Base-by-base conservation (phyloP, 495 filamentous ascomycete genomes). In the Sordaria brevicollis region DNA sequence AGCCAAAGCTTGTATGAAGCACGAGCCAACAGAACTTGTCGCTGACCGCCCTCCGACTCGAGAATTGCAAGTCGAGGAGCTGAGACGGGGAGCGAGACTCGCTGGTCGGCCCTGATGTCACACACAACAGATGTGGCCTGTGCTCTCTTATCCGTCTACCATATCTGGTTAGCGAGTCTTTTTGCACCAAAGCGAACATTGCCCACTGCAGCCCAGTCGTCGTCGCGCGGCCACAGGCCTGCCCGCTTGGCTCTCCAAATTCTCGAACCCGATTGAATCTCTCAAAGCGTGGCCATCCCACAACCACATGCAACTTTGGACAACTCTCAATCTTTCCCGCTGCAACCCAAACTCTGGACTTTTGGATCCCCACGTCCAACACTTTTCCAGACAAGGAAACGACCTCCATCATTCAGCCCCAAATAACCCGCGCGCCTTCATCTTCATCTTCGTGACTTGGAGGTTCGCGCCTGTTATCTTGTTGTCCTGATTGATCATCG, bases 91-190 rank as follows among this genome's bases (percentile, higher is more conserved):
- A n/a, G 35, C 35, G 7, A 39, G 37, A 39, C 37, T 39, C 37
- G 37, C 37, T 39, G 15, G 15, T 39, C 4, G 19, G 43, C 19
- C 43, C 69, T 74, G 71, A 74, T 69, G 70, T 70, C 73, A 71
- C 68, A 19, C 33, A n/a, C 37, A 21, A 29, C n/a, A n/a, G n/a
- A n/a, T n/a, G n/a, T 74, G 70, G 70, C 31, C n/a, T 31, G 72
- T 72, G 69, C 69, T 33, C 34, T 62, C 49, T 62, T 62, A 19
- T 36, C 11, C n/a, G n/a, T n/a, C n/a, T 8, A 3, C 65, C 65
- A 37, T 35, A 37, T 67, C 36, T 21, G 25, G 37, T 65, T 54
- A 69, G 69, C 41, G 57, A 54, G 65, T 34, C 43, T 36, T 43
- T 35, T 35, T 35, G 29, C 19, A 66, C 37, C 17, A 29, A 39